phyloP scores from a whole-genome alignment of 2,329 filamentous ascomycete genomes.

The Paracoccidioides brasiliensis region DNA sequence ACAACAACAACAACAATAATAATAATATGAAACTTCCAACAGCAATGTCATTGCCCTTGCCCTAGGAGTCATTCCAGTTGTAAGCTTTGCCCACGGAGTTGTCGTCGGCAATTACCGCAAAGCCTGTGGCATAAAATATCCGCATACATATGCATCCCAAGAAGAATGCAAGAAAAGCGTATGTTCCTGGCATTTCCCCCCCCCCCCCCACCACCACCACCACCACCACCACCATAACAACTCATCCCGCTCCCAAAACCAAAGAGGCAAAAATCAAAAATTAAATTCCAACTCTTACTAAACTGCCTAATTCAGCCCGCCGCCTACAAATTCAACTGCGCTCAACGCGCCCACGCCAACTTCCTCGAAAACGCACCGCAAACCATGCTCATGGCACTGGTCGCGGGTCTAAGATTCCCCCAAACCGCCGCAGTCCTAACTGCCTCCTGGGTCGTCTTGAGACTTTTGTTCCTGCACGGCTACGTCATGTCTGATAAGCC shows the following conservation, averaged over 20 bases:
- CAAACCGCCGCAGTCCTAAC: constrained; percentile 34
- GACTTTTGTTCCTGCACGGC: constrained; percentile 38
- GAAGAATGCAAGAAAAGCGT: constrained; percentile 40
- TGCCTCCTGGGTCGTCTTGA: constrained; percentile 37
- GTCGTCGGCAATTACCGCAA: constrained; percentile 38
- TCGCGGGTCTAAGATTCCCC: constrained; percentile 44
- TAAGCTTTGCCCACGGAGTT: constrained; percentile 39
- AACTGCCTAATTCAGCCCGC: constrained; percentile 18
- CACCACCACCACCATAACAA: no score
- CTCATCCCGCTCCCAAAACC: constrained; percentile 9
- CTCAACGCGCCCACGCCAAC: constrained; percentile 46
- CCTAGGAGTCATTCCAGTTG: constrained; percentile 41
- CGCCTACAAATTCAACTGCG: constrained; percentile 39
- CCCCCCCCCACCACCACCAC: no score
- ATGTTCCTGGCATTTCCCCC: not conserved
- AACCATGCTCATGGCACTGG: constrained; percentile 39
- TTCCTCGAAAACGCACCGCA: constrained; percentile 46
- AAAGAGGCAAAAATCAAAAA: not conserved
- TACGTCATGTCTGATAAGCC: constrained; percentile 31
- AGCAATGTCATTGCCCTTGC: constrained; percentile 45
- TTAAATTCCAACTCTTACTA: not conserved
- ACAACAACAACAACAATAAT: no score
- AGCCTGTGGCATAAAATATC: constrained; percentile 42
- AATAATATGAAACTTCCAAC: not conserved
- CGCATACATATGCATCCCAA: constrained; percentile 44